Base-by-base conservation (phyloP, 352 stramenopile species). In the Phytophthora capsici region DNA sequence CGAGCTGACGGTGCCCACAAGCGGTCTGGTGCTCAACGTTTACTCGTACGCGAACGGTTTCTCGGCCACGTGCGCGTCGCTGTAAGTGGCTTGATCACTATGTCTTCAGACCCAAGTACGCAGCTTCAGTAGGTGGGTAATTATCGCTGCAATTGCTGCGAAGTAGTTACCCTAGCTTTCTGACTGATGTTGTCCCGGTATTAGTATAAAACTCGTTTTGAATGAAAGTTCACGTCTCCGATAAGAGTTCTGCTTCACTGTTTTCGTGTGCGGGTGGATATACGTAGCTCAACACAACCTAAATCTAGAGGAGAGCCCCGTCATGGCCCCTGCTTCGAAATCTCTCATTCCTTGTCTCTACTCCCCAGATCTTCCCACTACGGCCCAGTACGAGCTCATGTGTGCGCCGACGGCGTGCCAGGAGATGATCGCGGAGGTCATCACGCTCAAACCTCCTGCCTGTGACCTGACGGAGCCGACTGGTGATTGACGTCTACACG, bases 21-120 rank as follows among this genome's bases (percentile, higher is more conserved):
- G 66, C 49, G 65, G 65, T 20, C 58, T 73, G 19, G 65, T 62
- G 40, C 36, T 75, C 26, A 71, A 75, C 54, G 61, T 75, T 10
- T 64, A 74, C 55, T 51, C 43, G 56, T 63, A 66, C 47, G 66
- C 60, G 20, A 75, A 67, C 55, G 56, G 45, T 19, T 75, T 75
- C 56, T 60, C 53, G 26, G 2, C 49, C 32, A 68, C 30, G 40
- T 70, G 60, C 20, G 32, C 48, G 6, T 68, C 64, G 38, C 45
- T 63, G 19, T 65, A 61, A 61, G 41, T 13, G 4, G 47, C n/a
- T 34, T 48, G 36, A 47, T 28, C 10, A 13, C 28, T 5, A 17
- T 47, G 41, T 30, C 41, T 13, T 7, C 20, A 14, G 41, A 47
- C 41, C 19, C 7, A 47, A 47, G 41, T 28, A 47, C 41, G 20